A percentile compares a stretch with the other conserved stretches of the same genome.
phyloP scores from a whole-genome alignment of 2,329 filamentous ascomycete genomes.

The Rhinocladiella mackenziei region DNA sequence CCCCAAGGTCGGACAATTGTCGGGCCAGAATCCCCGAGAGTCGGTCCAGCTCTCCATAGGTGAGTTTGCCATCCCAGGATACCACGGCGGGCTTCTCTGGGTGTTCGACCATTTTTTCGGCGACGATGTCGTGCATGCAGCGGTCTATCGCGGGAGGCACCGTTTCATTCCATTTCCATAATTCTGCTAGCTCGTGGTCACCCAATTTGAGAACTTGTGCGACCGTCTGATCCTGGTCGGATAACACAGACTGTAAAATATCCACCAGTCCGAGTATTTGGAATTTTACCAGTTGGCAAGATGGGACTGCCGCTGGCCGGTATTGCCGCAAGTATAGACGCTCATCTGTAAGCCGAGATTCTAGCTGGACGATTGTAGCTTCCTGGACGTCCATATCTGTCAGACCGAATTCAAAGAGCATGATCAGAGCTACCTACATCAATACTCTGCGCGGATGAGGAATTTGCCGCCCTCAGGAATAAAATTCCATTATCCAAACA shows the following conservation, averaged over 20 bases:
- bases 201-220: constrained; percentile 1
- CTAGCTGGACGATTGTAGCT: constrained; percentile 1
- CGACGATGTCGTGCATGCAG: constrained; percentile 21
- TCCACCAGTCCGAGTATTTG: constrained; percentile 17
- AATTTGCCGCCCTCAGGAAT: no score
- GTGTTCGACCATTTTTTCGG: constrained; percentile 5
- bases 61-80: constrained; percentile 40
- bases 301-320: background rate
- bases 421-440: no score
- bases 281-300: constrained; percentile 3
- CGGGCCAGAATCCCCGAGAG: constrained; percentile 36
- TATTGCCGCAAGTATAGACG: background rate
- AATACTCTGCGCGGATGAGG: no score
- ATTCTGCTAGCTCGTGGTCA: constrained; percentile 15
- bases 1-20: constrained; percentile 37
- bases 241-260: constrained; percentile 17
- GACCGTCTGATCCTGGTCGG: constrained; percentile 13
- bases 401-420: background rate
- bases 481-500: no score
- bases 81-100: background rate
- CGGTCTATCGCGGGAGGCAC: constrained; percentile 25
- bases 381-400: background rate
- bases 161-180: constrained; percentile 27
- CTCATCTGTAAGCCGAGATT: background rate
- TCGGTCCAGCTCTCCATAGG: constrained; percentile 36